These are phyloP conservation scores for Starmerella cellae DNA, from an alignment of 805 yeast species.

Conservation along the genomic window DNA sequence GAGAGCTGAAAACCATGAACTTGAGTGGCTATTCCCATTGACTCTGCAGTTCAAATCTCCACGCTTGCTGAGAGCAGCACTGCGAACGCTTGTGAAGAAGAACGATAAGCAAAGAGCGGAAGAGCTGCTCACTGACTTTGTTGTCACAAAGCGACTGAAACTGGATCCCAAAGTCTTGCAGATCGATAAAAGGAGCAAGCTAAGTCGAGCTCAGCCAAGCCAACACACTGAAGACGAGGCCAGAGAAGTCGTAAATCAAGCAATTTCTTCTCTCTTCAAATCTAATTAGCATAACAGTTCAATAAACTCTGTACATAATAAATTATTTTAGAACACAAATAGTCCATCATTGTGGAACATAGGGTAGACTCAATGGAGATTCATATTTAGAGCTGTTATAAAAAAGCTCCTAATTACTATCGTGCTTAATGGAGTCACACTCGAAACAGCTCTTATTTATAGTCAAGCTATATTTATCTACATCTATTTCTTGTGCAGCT, in stretches of 20 bases:
- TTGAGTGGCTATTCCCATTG: slow-evolving; percentile 15
- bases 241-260: neutral
- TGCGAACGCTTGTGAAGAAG: neutral
- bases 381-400: no score
- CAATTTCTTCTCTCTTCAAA: neutral
- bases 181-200: neutral
- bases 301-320: no score
- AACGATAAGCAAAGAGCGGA: neutral
- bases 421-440: neutral
- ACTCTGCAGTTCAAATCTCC: slow-evolving; percentile 2
- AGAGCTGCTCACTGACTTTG: neutral
- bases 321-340: neutral
- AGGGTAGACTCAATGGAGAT: no score
- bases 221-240: neutral
- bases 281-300: no score
- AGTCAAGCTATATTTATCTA: no score
- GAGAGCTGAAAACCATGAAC: slow-evolving; percentile 2
- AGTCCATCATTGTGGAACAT: no score
- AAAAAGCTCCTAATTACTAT: neutral
- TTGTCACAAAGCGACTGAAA: neutral
- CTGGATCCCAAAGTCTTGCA: neutral
- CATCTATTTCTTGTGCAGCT: slow-evolving; percentile 18
- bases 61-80: slow-evolving; percentile 11
- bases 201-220: neutral
- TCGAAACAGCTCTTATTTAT: no score